A percentile compares a stretch with the other conserved stretches of the same genome.
These are phyloP conservation scores for Microcyclosporella mali DNA, from an alignment of 2,329 filamentous ascomycete species.

Conservation along the genomic window DNA sequence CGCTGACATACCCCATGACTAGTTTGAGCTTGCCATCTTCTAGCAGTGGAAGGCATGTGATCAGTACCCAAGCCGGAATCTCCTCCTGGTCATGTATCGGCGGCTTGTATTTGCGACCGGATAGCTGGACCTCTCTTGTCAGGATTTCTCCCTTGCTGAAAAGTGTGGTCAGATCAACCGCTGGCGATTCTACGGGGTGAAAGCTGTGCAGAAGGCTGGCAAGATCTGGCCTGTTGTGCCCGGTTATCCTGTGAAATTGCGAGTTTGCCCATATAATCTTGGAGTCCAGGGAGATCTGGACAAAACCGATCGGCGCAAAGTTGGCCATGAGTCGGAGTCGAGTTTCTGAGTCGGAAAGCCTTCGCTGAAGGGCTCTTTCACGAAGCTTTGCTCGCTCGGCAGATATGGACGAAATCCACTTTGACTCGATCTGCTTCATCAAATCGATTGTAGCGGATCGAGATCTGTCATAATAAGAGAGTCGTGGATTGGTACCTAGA, in stretches of 20 bases:
- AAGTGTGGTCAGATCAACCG: not conserved
- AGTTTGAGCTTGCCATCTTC: slow-evolving; percentile 22
- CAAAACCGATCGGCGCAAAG: slow-evolving; percentile 35
- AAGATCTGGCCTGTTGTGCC: slow-evolving; percentile 12
- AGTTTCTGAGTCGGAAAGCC: slow-evolving; percentile 26
- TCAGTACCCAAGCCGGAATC: slow-evolving; percentile 16
- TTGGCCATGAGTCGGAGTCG: slow-evolving; percentile 36
- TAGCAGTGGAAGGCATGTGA: slow-evolving; percentile 11
- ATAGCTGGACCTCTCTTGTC: slow-evolving; percentile 14
- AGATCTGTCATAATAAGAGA: slow-evolving; percentile 14
- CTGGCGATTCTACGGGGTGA: not conserved
- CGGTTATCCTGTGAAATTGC: slow-evolving; percentile 22
- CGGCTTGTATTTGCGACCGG: slow-evolving; percentile 11
- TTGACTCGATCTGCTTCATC: slow-evolving; percentile 11
- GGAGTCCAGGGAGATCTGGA: slow-evolving; percentile 26
- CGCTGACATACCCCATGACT: slow-evolving; percentile 35
- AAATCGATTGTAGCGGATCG: slow-evolving; percentile 12
- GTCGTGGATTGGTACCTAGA: slow-evolving; percentile 21
- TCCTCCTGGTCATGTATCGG: slow-evolving; percentile 5
- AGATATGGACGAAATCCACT: slow-evolving; percentile 14
- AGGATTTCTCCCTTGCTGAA: not conserved
- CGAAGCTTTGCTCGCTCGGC: slow-evolving; percentile 6
- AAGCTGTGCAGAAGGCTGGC: too few species aligned
- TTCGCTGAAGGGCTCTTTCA: slow-evolving; percentile 10
- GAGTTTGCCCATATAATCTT: slow-evolving; percentile 37